Evolutionary conservation across 2,329 filamentous ascomycete species (phyloP).

Genomic region (Penicillium frequentans): DNA sequence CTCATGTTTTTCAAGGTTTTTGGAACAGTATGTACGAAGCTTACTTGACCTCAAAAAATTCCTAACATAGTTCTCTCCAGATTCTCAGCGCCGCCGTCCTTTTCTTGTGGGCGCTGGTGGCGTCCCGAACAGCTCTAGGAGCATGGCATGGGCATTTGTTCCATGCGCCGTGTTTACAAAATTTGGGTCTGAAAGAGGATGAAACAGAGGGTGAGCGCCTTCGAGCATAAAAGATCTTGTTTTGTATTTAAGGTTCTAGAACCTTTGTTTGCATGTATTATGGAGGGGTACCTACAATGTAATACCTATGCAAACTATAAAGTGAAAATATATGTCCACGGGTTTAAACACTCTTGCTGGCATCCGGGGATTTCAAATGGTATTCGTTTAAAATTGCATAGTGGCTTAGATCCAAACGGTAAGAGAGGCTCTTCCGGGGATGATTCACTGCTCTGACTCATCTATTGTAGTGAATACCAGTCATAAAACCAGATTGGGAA

Average conservation of each 20-base stretch:
- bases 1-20: constrained; percentile 55
- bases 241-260: too few relatives aligned
- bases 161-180: constrained; percentile 51
- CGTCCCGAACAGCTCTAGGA: constrained; percentile 44
- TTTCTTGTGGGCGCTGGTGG: constrained; percentile 54
- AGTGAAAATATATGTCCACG: neutral
- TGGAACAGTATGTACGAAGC: constrained; percentile 42
- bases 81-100: constrained; percentile 50
- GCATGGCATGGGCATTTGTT: constrained; percentile 50
- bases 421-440: too few relatives aligned
- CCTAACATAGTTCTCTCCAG: constrained; percentile 11
- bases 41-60: neutral
- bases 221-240: constrained; percentile 5
- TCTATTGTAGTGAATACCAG: too few relatives aligned
- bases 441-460: neutral
- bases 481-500: neutral
- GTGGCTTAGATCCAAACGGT: too few relatives aligned
- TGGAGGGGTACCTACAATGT: too few relatives aligned
- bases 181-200: constrained; percentile 27
- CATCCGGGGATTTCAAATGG: too few relatives aligned
- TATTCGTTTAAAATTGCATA: too few relatives aligned
- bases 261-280: too few relatives aligned
- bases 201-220: constrained; percentile 4
- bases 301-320: too few relatives aligned
- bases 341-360: neutral